Evolutionary conservation across 129 eudicot species (phyloP).

Genomic region (Silybum marianum): DNA sequence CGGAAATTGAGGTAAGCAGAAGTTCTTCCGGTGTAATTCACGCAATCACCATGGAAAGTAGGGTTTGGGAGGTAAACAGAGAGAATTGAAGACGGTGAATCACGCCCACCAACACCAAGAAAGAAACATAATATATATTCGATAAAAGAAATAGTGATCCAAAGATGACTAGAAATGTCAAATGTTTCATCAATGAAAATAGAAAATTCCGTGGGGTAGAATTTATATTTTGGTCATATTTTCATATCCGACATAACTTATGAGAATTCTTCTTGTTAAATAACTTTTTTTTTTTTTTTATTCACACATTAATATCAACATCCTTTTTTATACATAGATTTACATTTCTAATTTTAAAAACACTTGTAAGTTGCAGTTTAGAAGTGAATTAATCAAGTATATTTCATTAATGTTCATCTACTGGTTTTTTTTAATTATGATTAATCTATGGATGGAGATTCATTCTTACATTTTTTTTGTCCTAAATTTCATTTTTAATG

Average conservation of each 20-base stretch:
- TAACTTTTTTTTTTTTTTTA: too few species aligned
- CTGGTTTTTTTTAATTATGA: too few species aligned
- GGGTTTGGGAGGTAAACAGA: conserved; percentile 7
- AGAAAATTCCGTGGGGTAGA: conserved; percentile 10
- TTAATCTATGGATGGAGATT: too few species aligned
- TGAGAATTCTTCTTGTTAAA: too few species aligned
- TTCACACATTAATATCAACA: too few species aligned
- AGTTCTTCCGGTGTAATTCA: background rate
- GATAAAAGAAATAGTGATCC: background rate
- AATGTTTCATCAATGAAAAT: background rate
- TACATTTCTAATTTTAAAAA: too few species aligned
- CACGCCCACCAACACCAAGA: background rate
- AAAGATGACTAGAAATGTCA: conserved; percentile 10
- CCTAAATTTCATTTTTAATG: too few species aligned
- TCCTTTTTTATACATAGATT: too few species aligned
- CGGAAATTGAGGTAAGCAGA: background rate
- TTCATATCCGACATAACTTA: background rate
- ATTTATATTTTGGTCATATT: background rate
- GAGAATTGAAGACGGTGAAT: background rate
- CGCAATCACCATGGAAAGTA: conserved; percentile 3
- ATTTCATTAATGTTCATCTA: too few species aligned
- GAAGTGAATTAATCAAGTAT: too few species aligned
- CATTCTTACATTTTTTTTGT: too few species aligned
- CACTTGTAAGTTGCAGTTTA: too few species aligned
- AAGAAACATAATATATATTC: conserved; percentile 9